Percentiles rank a stretch among this genome's conserved stretches.
phyloP scores from a whole-genome alignment of 768 basidiomycete species.

The Phylloporus sp. region DNA sequence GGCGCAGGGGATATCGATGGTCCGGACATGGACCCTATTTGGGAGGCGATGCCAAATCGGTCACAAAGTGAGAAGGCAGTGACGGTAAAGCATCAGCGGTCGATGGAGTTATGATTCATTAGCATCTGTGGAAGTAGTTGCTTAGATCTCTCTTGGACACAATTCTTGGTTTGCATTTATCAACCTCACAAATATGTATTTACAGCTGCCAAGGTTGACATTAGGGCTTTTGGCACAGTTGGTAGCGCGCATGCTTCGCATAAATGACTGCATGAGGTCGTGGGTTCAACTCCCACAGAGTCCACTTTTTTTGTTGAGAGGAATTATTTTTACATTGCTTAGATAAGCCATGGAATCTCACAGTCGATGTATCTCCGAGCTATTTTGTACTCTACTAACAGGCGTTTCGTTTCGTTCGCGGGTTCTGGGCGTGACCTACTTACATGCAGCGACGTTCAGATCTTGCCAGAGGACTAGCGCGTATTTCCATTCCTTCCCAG shows the following conservation, averaged over 20 bases:
- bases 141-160: slow-evolving; percentile 21
- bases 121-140: neutral
- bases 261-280: slow-evolving; percentile 46
- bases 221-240: slow-evolving; percentile 53
- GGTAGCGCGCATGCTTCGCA: slow-evolving; percentile 64
- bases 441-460: slow-evolving; percentile 64
- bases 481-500: slow-evolving; percentile 49
- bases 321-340: neutral
- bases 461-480: slow-evolving; percentile 46
- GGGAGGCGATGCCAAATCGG: slow-evolving; percentile 79
- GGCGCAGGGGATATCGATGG: slow-evolving; percentile 97
- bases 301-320: slow-evolving; percentile 7
- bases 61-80: slow-evolving; percentile 58
- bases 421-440: slow-evolving; percentile 17
- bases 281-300: slow-evolving; percentile 52
- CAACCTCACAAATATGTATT: neutral
- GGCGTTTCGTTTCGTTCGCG: neutral
- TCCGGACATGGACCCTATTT: slow-evolving; percentile 96
- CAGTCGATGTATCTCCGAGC: neutral
- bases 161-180: neutral
- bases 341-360: neutral
- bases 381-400: slow-evolving; percentile 6
- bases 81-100: slow-evolving; percentile 64
- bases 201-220: no score
- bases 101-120: slow-evolving; percentile 22